Base-by-base conservation (phyloP, 208 protist species). In the Vickermania spadyakhi region DNA sequence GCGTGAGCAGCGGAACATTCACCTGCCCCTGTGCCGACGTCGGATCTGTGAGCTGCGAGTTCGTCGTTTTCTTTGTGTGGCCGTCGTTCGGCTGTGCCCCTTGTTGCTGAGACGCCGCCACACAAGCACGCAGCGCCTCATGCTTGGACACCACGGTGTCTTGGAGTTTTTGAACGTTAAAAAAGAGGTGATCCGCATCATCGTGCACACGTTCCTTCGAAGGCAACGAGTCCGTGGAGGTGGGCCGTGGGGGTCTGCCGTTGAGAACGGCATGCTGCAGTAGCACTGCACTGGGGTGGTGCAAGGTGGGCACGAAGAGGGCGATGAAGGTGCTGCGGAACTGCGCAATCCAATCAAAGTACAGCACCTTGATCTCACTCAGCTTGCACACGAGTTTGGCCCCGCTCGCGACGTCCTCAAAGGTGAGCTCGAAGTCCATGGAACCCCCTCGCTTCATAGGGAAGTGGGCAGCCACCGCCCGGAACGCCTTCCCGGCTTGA, bases 251-350 rank as follows among this genome's bases (percentile, higher is more conserved):
- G 0, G 74, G 59, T 1, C 64, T 31, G 1, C 67, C 72, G 55
- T 51, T 73, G 18, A 77, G 49, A 27, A 94, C 74, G 7, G 77
- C 80, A 61, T 85, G 87, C 66, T 89, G 76, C 64, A 94, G 69
- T 45, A 91, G 56, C 50, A 64, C 70, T 26, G 73, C 75, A 54
- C 82, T 91, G n/a, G 88, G 64, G 27, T 75, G 66, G 53, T 83
- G 73, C 57, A 94, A 77, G 26, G 84, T 92, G 13, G 84, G 84
- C n/a, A 94, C 62, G 65, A 94, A 91, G 21, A 94, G 60, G 27
- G 77, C 78, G 18, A 94, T 58, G 55, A 78, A 94, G 26, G 80
- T 73, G 2, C 79, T 75, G 18, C 73, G 68, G 66, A 94, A 94
- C 61, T 90, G 79, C 29, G 66, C 67, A 5, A 88, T 68, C 84